These are phyloP conservation scores for Puccinia sorghi DNA, from an alignment of 1,284 basidiomycete genomes.

Conservation along the genomic window DNA sequence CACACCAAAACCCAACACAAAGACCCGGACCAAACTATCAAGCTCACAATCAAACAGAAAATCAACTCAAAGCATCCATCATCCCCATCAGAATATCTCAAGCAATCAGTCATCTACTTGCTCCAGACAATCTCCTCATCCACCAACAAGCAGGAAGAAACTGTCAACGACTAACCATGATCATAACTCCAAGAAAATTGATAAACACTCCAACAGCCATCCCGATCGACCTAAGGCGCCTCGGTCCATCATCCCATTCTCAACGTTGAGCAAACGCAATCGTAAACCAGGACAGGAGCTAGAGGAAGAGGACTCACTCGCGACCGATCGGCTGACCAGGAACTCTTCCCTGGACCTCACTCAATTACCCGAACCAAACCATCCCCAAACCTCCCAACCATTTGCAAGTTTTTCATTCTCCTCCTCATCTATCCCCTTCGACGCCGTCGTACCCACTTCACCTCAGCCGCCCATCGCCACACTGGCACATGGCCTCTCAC, in stretches of 20 bases:
- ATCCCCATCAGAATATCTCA: background rate
- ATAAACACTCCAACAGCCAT: background rate
- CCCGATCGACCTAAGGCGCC: slow-evolving; percentile 2
- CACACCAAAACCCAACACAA: background rate
- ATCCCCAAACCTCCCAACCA: slow-evolving; percentile 3
- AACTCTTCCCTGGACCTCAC: slow-evolving; percentile 31
- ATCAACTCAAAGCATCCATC: background rate
- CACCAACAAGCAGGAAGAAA: background rate
- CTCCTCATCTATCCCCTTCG: slow-evolving; percentile 37
- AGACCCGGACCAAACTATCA: background rate
- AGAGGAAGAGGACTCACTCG: slow-evolving; percentile 17
- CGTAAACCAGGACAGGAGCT: background rate
- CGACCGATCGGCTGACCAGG: slow-evolving; percentile 24
- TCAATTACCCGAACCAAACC: slow-evolving; percentile 30
- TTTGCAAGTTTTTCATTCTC: slow-evolving; percentile 42
- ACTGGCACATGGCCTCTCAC: slow-evolving; percentile 75
- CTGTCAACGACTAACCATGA: background rate
- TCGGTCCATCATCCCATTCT: slow-evolving; percentile 4
- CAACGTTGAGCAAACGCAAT: background rate
- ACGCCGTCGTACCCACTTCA: slow-evolving; percentile 19
- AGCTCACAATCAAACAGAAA: background rate
- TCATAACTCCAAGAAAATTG: background rate
- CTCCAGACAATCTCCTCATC: background rate
- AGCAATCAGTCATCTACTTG: background rate
- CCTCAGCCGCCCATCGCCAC: slow-evolving; percentile 65